These are phyloP conservation scores for Trametes hirsuta DNA, from an alignment of 1,284 basidiomycete species.

Conservation along the genomic window DNA sequence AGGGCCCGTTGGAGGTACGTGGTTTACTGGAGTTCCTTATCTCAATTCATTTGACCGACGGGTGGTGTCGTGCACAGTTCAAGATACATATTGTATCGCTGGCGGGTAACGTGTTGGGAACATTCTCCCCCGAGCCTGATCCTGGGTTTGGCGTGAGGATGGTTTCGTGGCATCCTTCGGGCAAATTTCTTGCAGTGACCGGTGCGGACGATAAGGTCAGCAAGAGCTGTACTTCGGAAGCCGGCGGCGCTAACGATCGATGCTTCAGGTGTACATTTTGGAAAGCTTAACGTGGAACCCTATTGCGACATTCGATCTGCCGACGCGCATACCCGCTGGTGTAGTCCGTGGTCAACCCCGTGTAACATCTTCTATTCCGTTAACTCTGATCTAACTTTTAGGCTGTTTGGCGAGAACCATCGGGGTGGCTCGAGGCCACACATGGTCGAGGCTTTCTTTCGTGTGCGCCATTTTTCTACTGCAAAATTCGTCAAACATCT, in stretches of 20 bases:
- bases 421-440: constrained; percentile 79
- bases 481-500: background rate
- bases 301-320: constrained; percentile 65
- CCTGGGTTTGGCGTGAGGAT: constrained; percentile 79
- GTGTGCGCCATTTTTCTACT: constrained; percentile 49
- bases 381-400: background rate
- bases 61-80: constrained; percentile 56
- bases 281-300: constrained; percentile 80
- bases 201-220: constrained; percentile 86
- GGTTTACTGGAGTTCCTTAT: background rate
- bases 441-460: constrained; percentile 81
- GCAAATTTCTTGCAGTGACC: constrained; percentile 74
- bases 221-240: background rate
- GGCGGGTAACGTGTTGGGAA: constrained; percentile 68
- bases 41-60: background rate
- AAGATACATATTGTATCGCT: constrained; percentile 79
- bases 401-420: constrained; percentile 78
- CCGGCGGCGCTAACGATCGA: background rate
- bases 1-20: constrained; percentile 76
- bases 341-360: constrained; percentile 50
- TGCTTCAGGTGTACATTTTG: constrained; percentile 71
- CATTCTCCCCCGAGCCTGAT: constrained; percentile 73
- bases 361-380: background rate
- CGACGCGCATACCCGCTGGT: constrained; percentile 53
- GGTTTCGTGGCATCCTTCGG: constrained; percentile 83